Conservation (phyloP, 2,329 filamentous ascomycete genomes). For the Verticillium nonalfalfae region DNA sequence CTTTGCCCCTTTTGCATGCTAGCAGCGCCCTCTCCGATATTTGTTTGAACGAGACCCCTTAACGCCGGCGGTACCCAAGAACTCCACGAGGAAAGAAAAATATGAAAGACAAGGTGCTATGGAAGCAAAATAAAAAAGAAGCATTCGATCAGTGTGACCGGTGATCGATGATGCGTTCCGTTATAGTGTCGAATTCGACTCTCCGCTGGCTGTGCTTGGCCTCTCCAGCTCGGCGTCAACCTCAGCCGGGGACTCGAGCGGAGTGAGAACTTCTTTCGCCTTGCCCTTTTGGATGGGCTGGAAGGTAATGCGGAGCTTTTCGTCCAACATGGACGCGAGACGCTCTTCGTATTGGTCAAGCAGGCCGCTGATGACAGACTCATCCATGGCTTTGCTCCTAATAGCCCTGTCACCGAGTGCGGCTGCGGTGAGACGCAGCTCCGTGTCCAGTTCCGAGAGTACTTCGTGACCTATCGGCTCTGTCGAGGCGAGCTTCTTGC, state of each 20-base stretch:
- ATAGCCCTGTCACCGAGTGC: slow-evolving; percentile 53
- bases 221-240: slow-evolving; percentile 18
- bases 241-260: slow-evolving; percentile 5
- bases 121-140: not conserved
- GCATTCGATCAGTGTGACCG: not conserved
- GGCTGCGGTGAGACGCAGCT: slow-evolving; percentile 55
- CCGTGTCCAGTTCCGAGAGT: slow-evolving; percentile 57
- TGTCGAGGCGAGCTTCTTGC: slow-evolving; percentile 54
- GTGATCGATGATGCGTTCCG: not conserved
- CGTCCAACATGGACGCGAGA: slow-evolving; percentile 64
- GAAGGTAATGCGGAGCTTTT: slow-evolving; percentile 53
- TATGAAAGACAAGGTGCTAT: not conserved
- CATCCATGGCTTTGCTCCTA: slow-evolving; percentile 48
- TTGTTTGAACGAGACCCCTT: not conserved
- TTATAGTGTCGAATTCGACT: slow-evolving; percentile 18
- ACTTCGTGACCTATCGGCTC: slow-evolving; percentile 51
- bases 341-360: slow-evolving; percentile 72
- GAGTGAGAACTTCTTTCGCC: slow-evolving; percentile 15
- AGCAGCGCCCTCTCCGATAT: not conserved
- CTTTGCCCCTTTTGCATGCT: not conserved
- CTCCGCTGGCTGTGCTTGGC: slow-evolving; percentile 25
- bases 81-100: not conserved
- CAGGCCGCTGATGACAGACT: slow-evolving; percentile 51
- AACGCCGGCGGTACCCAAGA: not conserved
- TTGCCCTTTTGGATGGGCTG: slow-evolving; percentile 17